Evolutionary conservation across 176 grass and related monocot genomes (phyloP).

Genomic region (Alloteropsis semialata): DNA sequence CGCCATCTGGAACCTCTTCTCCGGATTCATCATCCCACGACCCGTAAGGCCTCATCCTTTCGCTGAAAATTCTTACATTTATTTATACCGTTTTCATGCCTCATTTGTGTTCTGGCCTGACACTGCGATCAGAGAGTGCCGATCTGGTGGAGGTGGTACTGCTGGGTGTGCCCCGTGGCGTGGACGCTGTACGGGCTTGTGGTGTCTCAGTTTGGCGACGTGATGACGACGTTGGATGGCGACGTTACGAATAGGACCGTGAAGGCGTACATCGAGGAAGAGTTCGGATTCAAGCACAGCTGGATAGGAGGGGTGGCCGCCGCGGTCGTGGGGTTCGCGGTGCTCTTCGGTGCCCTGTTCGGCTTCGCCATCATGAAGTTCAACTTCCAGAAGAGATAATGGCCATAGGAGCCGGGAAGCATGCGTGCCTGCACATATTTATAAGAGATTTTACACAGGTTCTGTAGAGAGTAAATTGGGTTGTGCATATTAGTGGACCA

Average conservation of each 20-base stretch:
- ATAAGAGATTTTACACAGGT: background rate
- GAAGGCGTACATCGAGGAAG: constrained; percentile 34
- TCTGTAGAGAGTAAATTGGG: background rate
- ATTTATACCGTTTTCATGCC: background rate
- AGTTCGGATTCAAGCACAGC: constrained; percentile 64
- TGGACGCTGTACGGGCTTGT: constrained; percentile 82
- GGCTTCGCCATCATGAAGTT: constrained; percentile 72
- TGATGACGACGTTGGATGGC: constrained; percentile 24
- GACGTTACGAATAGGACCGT: constrained; percentile 1
- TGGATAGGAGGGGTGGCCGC: constrained; percentile 55
- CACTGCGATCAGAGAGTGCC: constrained; percentile 53
- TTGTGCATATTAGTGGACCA: background rate
- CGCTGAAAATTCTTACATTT: background rate
- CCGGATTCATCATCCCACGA: constrained; percentile 67
- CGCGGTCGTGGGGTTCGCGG: constrained; percentile 39
- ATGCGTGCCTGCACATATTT: background rate
- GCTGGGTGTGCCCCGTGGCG: constrained; percentile 52
- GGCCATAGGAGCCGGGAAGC: background rate
- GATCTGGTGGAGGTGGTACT: constrained; percentile 93
- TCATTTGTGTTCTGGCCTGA: constrained; percentile 4
- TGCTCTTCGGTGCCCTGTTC: constrained; percentile 67
- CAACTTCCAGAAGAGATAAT: constrained; percentile 86
- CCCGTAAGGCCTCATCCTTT: constrained; percentile 30
- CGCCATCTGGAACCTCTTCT: constrained; percentile 79
- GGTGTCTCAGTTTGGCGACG: constrained; percentile 69